Percentiles rank a stretch among this genome's conserved stretches.
Evolutionary conservation across 805 yeast genomes (phyloP).

Genomic region (Barnettozyma californica): DNA sequence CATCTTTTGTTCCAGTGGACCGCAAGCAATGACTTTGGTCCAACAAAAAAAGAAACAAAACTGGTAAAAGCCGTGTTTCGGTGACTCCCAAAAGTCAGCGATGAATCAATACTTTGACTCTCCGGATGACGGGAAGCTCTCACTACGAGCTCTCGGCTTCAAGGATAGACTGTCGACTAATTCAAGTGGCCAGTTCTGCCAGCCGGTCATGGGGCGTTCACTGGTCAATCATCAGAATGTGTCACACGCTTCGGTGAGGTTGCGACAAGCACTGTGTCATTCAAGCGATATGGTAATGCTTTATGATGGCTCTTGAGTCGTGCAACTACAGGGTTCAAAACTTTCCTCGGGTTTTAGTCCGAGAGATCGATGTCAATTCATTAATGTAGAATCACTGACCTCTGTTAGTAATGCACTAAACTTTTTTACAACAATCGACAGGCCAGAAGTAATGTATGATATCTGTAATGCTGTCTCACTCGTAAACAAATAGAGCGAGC

Average conservation of each 20-base stretch:
- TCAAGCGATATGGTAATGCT: background rate
- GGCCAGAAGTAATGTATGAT: no score
- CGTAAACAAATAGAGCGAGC: no score
- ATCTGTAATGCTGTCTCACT: no score
- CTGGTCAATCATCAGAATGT: background rate
- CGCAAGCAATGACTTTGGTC: background rate
- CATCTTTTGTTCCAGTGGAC: background rate
- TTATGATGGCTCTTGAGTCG: background rate
- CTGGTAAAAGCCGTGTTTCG: background rate
- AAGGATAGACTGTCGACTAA: background rate
- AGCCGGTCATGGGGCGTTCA: background rate
- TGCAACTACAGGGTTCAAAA: no score
- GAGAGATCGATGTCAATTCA: background rate
- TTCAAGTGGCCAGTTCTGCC: background rate
- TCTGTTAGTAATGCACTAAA: no score
- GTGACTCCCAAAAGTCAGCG: background rate
- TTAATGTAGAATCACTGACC: background rate
- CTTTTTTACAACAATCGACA: no score
- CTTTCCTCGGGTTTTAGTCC: background rate
- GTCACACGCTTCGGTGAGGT: background rate
- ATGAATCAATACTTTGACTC: background rate
- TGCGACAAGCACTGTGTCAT: background rate
- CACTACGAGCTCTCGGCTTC: background rate
- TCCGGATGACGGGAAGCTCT: conserved; percentile 1
- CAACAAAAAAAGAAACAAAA: background rate